phyloP scores from a whole-genome alignment of 306 rosid species.

The Adenanthera pavonina region DNA sequence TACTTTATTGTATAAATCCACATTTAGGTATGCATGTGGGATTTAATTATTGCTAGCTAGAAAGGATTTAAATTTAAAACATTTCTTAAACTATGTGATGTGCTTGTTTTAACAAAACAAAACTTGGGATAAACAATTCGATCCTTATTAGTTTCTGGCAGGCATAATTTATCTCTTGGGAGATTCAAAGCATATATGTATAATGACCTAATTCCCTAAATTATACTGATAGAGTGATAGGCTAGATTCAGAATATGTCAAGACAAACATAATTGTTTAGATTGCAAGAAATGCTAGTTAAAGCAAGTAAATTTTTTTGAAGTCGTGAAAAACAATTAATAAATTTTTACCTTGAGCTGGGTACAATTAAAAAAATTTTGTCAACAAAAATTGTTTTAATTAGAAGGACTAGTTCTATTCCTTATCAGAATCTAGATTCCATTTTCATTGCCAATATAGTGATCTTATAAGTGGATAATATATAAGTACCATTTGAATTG shows the following conservation, averaged over 20 bases:
- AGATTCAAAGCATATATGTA: constrained; percentile 44
- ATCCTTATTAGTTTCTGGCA: constrained; percentile 41
- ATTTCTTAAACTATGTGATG: constrained; percentile 39
- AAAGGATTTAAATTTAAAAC: constrained; percentile 23
- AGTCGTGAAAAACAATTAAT: not conserved
- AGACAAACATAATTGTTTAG: constrained; percentile 41
- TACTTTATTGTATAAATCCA: constrained; percentile 24
- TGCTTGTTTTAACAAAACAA: constrained; percentile 27
- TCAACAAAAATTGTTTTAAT: not conserved
- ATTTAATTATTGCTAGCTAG: not conserved
- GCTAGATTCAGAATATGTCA: constrained; percentile 44
- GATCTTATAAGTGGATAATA: no score
- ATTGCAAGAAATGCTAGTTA: constrained; percentile 24
- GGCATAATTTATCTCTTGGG: constrained; percentile 49
- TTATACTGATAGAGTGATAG: not conserved
- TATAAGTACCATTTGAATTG: not conserved
- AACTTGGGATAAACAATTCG: constrained; percentile 37
- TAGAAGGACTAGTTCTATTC: not conserved
- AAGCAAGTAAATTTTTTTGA: constrained; percentile 6
- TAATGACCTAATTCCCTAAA: constrained; percentile 37
- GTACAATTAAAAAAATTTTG: not conserved
- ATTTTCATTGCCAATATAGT: no score
- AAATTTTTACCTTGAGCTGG: not conserved
- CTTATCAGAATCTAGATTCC: no score
- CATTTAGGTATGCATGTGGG: constrained; percentile 31